Base-by-base conservation (phyloP, 805 yeast species). In the Suhomyces sp. region DNA sequence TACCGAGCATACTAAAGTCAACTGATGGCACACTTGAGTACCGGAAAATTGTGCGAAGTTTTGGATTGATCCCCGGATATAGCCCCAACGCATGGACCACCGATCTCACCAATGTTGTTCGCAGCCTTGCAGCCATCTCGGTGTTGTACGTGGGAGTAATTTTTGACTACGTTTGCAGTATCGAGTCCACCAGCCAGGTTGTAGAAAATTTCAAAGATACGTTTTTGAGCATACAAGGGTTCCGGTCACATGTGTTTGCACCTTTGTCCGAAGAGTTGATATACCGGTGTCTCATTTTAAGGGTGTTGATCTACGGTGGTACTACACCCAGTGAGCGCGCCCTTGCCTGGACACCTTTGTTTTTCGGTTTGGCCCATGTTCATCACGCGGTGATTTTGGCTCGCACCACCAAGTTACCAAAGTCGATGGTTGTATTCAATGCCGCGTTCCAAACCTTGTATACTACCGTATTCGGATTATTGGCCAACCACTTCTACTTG, bases 191-290 rank as follows among this genome's bases (percentile, higher is more conserved):
- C 43, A 20, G 9, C 27, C 40, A 29, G 53, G 9, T 35, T 21
- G 41, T 19, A 20, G 49, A 43, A 51, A 74, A 66, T 25, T 51
- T 69, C 15, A 5, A 4, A 1, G 53, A 57, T 1, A 62, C 57
- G 21, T 58, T 71, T 20, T 12, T 37, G 7, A 65, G 69, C 6
- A 52, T 80, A 3, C 64, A 67, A 22, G 82, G 83, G 1, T 31
- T 82, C 21, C 66, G 94, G 53, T 84, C 86, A 62, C 74, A 81
- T 45, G 50, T 87, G 0, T 71, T 86, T 39, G 96, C 91, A 0
- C 97, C 97, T 3, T 45, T 85, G 2, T 83, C 93, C 0, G 97
- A 89, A 63, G 97, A 89, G 62, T 55, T 88, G 25, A 78, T 87
- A 1, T 89, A 84, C 62, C 73, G 96, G 1, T 73, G 85, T 0